Evolutionary conservation across 1,284 basidiomycete species (phyloP), one percentile per base, ranked within the genome.

Genomic region (Exobasidium cylindrosporum): DNA sequence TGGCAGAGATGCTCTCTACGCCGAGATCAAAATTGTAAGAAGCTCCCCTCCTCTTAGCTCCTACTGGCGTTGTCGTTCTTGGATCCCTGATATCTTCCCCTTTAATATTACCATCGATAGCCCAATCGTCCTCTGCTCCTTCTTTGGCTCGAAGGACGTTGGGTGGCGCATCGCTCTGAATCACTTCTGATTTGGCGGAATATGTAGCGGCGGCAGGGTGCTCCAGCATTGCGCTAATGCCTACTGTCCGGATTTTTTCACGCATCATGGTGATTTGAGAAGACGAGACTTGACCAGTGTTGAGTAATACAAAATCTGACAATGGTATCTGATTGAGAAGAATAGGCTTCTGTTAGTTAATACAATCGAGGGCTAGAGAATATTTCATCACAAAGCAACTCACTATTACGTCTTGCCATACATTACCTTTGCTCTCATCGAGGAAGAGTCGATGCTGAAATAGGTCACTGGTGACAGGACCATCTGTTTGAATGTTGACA

Each of bases 401-500:
- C 35, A 40, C 35, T 69, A 89, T 87, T 10, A 94, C 81, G 72
- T 92, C 88, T 78, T 93, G 89, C 92, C 92, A 95, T 10, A 83
- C 83, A 54, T 71, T 58, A 17, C 87, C 87, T 58, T 89, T 87
- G 24, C 83, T 82, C 56, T 85, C 84, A 60, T 85, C 83, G 78
- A 93, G 89, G 80, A 87, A 90, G 40, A 95, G 82, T 40, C 90
- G 84, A 74, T 95, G 92, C 75, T 94, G 92, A 87, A 91, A 95
- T 23, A 95, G 82, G 79, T 93, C 91, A 35, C 81, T 82, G 67
- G 79, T 76, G 14, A 83, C 81, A 1, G 88, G 87, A 1, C 82
- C 82, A 1, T 89, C 89, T 1, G 91, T 93, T 79, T 94, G 92
- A 31, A 95, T 82, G 79, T 95, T 95, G 62, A 92, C 89, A 72